Evolutionary conservation across 2,329 filamentous ascomycete genomes (phyloP).

Genomic region (Aureobasidium zeae): DNA sequence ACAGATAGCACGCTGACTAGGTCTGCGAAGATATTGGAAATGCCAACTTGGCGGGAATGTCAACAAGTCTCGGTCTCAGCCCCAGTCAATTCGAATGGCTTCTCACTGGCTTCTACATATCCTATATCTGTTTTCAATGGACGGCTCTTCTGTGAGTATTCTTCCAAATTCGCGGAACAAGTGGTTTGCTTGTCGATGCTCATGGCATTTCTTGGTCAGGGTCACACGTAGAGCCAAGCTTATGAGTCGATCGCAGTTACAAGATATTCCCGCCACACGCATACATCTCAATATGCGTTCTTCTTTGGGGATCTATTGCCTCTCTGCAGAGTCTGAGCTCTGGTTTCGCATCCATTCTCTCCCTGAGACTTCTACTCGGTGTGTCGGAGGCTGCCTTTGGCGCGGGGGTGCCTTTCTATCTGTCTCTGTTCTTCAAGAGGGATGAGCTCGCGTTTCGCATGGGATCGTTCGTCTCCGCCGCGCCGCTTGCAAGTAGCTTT

Average conservation of each 20-base stretch:
- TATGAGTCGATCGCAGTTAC: constrained; percentile 31
- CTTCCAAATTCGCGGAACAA: no score
- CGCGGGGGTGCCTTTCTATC: constrained; percentile 54
- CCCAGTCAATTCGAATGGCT: constrained; percentile 53
- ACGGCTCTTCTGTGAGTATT: constrained; percentile 48
- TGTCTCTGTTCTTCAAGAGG: constrained; percentile 54
- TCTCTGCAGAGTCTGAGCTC: constrained; percentile 53
- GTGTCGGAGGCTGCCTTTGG: constrained; percentile 54
- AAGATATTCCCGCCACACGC: constrained; percentile 51
- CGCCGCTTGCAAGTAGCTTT: constrained; percentile 54
- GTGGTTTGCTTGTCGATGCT: no score
- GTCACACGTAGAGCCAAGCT: not conserved
- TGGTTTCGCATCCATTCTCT: constrained; percentile 45
- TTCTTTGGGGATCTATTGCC: constrained; percentile 70
- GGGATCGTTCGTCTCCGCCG: constrained; percentile 74
- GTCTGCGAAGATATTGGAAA: constrained; percentile 37
- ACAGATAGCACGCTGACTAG: not conserved
- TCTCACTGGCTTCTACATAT: constrained; percentile 54
- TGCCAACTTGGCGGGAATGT: constrained; percentile 51
- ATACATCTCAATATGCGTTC: constrained; percentile 55
- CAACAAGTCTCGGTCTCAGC: constrained; percentile 45
- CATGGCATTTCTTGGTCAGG: not conserved
- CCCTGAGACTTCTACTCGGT: constrained; percentile 52
- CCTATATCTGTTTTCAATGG: constrained; percentile 57
- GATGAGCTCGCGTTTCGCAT: constrained; percentile 76